Evolutionary conservation across 2,329 filamentous ascomycete genomes (phyloP).

Genomic region (Ceratocystis harringtonii): DNA sequence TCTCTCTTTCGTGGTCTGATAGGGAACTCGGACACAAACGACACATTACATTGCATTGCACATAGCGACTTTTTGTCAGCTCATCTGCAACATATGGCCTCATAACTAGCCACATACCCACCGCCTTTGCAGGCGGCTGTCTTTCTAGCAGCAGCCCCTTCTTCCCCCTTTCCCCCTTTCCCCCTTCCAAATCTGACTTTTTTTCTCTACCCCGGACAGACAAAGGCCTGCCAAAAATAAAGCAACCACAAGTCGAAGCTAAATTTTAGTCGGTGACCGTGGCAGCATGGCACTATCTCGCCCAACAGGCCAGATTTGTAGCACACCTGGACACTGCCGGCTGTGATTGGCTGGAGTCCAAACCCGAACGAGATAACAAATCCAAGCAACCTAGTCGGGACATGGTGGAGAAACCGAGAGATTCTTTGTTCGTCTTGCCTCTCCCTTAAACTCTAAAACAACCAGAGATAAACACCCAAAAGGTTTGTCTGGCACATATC

Average conservation of each 20-base stretch:
- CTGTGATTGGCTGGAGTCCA: not conserved
- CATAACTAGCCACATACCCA: not conserved
- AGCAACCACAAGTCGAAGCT: not conserved
- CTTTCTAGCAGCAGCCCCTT: not conserved
- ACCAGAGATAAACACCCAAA: too few species aligned
- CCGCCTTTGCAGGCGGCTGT: too few species aligned
- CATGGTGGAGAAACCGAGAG: not conserved
- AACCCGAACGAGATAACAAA: not conserved
- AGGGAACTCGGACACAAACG: not conserved
- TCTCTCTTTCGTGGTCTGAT: not conserved
- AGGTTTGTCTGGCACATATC: too few species aligned
- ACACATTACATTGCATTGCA: not conserved
- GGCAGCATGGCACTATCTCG: too few species aligned
- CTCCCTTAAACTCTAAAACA: too few species aligned
- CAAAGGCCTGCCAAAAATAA: not conserved
- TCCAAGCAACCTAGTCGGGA: not conserved
- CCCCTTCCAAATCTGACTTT: not conserved
- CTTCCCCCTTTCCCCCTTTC: not conserved
- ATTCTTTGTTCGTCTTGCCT: not conserved
- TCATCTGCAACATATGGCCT: not conserved
- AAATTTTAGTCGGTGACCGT: too few species aligned
- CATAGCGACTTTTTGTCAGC: not conserved
- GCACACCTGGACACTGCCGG: not conserved
- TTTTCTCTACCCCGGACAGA: not conserved
- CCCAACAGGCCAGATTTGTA: not conserved